Percentiles rank a stretch among this genome's conserved stretches.
Evolutionary conservation across 164 flowering plant genomes (phyloP).

Genomic region (Magnolia changhungtana): DNA sequence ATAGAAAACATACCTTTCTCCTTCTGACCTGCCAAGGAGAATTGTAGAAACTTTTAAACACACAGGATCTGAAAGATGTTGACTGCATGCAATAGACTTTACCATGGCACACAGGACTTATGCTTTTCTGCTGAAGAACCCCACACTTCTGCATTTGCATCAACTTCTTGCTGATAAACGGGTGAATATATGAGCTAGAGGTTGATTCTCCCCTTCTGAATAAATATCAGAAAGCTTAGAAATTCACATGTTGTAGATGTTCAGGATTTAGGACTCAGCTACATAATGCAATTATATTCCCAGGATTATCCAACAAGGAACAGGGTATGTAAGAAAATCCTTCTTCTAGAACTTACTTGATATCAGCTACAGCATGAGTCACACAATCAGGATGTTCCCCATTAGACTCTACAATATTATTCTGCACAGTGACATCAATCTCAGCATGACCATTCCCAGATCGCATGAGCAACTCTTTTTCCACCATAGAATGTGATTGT

Average conservation of each 20-base stretch:
- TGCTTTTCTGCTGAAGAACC: constrained; percentile 16
- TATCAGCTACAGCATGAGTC: constrained; percentile 13
- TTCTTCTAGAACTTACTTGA: constrained; percentile 27
- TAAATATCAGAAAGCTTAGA: constrained; percentile 2
- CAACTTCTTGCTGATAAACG: constrained; percentile 44
- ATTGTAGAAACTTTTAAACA: constrained; percentile 7
- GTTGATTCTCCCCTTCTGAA: constrained; percentile 34
- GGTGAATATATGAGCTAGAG: constrained; percentile 41
- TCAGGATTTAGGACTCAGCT: background rate
- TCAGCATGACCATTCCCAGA: constrained; percentile 16
- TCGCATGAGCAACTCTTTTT: background rate
- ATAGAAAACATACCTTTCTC: constrained; percentile 18
- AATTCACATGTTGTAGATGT: background rate
- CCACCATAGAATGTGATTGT: background rate
- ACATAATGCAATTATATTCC: background rate
- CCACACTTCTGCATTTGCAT: constrained; percentile 28
- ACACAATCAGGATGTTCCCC: constrained; percentile 15
- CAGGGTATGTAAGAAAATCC: constrained; percentile 1
- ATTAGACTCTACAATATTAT: constrained; percentile 13
- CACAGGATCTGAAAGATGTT: background rate
- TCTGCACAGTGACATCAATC: constrained; percentile 12
- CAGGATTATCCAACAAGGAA: background rate
- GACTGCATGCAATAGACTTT: constrained; percentile 7
- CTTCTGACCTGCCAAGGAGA: constrained; percentile 34
- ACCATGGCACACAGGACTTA: constrained; percentile 27